Conservation (phyloP, 768 basidiomycete species). For the Lentinula lateritia region DNA sequence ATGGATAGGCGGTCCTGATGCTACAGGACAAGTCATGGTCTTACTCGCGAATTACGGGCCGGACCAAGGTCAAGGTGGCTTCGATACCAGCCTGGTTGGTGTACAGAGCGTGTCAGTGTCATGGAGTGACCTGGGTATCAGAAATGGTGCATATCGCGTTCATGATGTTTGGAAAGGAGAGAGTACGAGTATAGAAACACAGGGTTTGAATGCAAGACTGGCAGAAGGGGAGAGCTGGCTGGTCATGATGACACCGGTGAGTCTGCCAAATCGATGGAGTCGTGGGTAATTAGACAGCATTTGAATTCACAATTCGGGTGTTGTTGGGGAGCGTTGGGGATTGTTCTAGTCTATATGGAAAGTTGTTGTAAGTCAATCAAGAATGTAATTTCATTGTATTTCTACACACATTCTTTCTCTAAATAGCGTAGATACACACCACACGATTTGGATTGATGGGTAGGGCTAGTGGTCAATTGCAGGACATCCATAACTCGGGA, state of each 20-base stretch:
- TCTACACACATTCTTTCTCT: neutral
- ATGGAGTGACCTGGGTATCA: conserved; percentile 2
- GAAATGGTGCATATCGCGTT: neutral
- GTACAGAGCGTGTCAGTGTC: neutral
- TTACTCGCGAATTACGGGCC: conserved; percentile 7
- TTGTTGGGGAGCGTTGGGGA: neutral
- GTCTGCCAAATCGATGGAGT: neutral
- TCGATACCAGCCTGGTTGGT: neutral
- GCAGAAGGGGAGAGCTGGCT: conserved; percentile 5
- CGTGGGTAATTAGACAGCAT: neutral
- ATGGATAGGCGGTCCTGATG: conserved; percentile 6
- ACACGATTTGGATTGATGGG: too few relatives aligned
- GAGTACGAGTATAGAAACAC: neutral
- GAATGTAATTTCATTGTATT: neutral
- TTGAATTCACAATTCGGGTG: neutral
- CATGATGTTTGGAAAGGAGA: conserved; percentile 4
- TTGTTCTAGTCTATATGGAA: neutral
- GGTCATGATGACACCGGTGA: neutral
- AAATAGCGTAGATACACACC: too few relatives aligned
- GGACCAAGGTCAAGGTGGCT: conserved; percentile 6
- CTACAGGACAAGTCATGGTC: conserved; percentile 1
- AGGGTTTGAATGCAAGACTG: neutral
- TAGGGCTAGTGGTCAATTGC: too few relatives aligned
- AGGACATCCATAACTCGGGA: too few relatives aligned
- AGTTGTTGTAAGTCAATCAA: neutral